These are phyloP conservation scores for Pyricularia grisea DNA, from an alignment of 2,329 filamentous ascomycete genomes.

Conservation along the genomic window DNA sequence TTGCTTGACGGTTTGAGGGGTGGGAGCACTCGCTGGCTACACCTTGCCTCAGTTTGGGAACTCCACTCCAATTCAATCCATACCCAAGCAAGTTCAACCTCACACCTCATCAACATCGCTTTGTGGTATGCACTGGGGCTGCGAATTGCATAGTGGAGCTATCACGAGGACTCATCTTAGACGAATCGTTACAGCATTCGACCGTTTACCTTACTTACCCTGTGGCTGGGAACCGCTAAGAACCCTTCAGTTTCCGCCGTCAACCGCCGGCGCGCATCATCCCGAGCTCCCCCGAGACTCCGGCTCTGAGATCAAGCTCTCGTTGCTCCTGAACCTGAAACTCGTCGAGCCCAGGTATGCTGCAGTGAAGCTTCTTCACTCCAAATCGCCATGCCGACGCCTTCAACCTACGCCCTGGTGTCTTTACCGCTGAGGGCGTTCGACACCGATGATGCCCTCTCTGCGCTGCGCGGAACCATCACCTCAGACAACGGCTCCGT, in stretches of 20 bases:
- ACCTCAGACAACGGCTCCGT: constrained; percentile 67
- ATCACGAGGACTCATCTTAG: neutral
- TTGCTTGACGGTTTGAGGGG: neutral
- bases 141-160: neutral
- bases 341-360: constrained; percentile 5
- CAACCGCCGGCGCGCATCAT: neutral
- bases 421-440: constrained; percentile 85
- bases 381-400: constrained; percentile 27
- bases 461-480: constrained; percentile 63
- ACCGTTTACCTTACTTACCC: neutral
- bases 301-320: neutral
- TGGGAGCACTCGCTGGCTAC: neutral
- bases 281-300: neutral
- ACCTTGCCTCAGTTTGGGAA: neutral
- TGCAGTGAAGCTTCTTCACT: constrained; percentile 10
- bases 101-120: neutral
- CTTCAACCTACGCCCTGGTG: constrained; percentile 70
- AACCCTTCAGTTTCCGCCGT: neutral
- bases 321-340: neutral
- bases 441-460: constrained; percentile 75
- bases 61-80: neutral
- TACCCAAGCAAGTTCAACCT: neutral
- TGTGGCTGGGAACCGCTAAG: neutral
- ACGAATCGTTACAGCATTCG: neutral
- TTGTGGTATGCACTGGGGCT: neutral